A percentile compares a stretch with the other conserved stretches of the same genome.
phyloP scores from a whole-genome alignment of 2,329 filamentous ascomycete genomes.

The Sclerotiophoma versabilis region DNA sequence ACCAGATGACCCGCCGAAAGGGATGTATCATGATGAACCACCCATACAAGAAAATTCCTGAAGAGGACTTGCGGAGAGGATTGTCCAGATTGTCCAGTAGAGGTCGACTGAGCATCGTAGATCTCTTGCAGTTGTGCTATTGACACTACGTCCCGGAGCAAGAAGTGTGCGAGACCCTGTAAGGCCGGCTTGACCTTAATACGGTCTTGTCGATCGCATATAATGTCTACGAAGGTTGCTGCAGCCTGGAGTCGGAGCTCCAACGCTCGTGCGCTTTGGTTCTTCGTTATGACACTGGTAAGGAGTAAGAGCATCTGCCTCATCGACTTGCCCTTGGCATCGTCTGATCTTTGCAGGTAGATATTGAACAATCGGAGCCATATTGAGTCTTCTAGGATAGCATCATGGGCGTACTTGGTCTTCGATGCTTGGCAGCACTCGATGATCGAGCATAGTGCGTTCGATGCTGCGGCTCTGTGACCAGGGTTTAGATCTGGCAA shows the following conservation, averaged over 20 bases:
- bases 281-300: slow-evolving; percentile 46
- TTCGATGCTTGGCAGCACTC: slow-evolving; percentile 48
- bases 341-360: slow-evolving; percentile 53
- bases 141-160: slow-evolving; percentile 66
- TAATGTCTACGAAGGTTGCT: slow-evolving; percentile 62
- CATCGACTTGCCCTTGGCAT: slow-evolving; percentile 56
- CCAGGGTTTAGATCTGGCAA: slow-evolving; percentile 40
- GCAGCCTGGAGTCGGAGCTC: slow-evolving; percentile 38
- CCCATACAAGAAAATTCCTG: slow-evolving; percentile 44
- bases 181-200: slow-evolving; percentile 74
- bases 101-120: slow-evolving; percentile 39
- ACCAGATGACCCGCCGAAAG: slow-evolving; percentile 50
- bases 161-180: slow-evolving; percentile 70
- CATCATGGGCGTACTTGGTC: slow-evolving; percentile 31
- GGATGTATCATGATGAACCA: slow-evolving; percentile 50
- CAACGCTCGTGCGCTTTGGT: slow-evolving; percentile 25
- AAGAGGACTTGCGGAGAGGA: slow-evolving; percentile 31
- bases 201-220: slow-evolving; percentile 66
- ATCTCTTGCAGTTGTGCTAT: slow-evolving; percentile 48
- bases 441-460: slow-evolving; percentile 55
- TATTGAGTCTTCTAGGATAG: slow-evolving; percentile 45
- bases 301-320: slow-evolving; percentile 55
- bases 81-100: background rate
- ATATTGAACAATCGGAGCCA: slow-evolving; percentile 51
- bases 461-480: slow-evolving; percentile 57